A percentile compares a stretch with the other conserved stretches of the same genome.
phyloP scores from a whole-genome alignment of 176 grass and related monocot species.

The Musa acuminata region DNA sequence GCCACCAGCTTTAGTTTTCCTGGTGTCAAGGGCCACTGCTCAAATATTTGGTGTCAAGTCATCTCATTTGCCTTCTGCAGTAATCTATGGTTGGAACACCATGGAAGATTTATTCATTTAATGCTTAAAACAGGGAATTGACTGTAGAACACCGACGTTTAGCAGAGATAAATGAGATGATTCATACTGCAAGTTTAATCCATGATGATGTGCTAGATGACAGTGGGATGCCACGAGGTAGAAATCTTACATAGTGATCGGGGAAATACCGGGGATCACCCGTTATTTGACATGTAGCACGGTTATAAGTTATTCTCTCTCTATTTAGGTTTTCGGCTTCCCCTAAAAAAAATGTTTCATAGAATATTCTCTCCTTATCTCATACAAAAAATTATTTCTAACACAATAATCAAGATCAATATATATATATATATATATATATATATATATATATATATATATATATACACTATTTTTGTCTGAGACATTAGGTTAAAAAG shows the following conservation, averaged over 20 bases:
- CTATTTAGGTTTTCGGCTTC: no score
- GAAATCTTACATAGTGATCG: neutral
- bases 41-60: constrained; percentile 55
- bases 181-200: constrained; percentile 91
- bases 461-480: no score
- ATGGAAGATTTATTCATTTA: constrained; percentile 19
- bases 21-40: constrained; percentile 84
- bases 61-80: neutral
- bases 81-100: neutral
- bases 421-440: no score
- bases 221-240: constrained; percentile 79
- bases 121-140: constrained; percentile 47
- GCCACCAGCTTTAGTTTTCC: constrained; percentile 88
- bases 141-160: constrained; percentile 64
- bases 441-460: no score
- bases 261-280: neutral
- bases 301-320: no score
- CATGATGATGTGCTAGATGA: constrained; percentile 95
- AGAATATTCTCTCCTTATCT: no score
- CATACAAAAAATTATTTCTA: no score
- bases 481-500: no score
- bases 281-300: no score
- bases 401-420: no score
- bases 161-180: constrained; percentile 96
- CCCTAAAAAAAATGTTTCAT: no score